phyloP scores from a whole-genome alignment of 176 grass and related monocot species.

The Zizania latifolia region DNA sequence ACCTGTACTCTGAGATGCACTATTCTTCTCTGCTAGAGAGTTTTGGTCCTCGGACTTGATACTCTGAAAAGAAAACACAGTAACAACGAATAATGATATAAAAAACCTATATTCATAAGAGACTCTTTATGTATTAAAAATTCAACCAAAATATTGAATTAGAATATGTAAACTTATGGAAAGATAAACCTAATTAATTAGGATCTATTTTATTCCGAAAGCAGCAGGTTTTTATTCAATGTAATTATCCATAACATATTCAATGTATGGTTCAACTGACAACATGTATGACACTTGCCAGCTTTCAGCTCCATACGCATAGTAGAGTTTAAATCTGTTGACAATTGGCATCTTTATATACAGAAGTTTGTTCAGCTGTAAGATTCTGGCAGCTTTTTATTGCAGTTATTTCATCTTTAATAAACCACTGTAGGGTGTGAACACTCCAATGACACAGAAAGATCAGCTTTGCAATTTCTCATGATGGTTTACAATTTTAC shows the following conservation, averaged over 20 bases:
- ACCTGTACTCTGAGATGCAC: conserved; percentile 30
- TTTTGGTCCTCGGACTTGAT: conserved; percentile 21
- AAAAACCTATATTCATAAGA: conserved; percentile 16
- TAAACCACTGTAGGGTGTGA: neutral
- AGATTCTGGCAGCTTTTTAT: neutral
- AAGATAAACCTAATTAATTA: neutral
- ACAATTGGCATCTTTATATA: conserved; percentile 26
- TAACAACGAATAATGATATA: conserved; percentile 9
- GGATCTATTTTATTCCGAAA: neutral
- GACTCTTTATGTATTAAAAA: conserved; percentile 8
- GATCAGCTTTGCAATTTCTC: neutral
- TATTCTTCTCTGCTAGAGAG: conserved; percentile 31
- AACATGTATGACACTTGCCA: neutral
- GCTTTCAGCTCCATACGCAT: neutral
- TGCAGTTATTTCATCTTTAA: conserved; percentile 3
- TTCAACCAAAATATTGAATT: conserved; percentile 9
- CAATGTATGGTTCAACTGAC: neutral
- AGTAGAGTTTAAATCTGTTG: conserved; percentile 18
- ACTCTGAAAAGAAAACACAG: conserved; percentile 36
- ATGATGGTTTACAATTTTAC: conserved; percentile 25
- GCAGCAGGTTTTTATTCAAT: too few species aligned
- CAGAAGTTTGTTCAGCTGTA: conserved; percentile 9
- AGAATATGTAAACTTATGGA: neutral
- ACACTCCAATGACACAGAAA: conserved; percentile 11
- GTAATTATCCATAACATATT: neutral